Percentiles rank a stretch among this genome's conserved stretches.
Conservation (phyloP, 2,329 filamentous ascomycete genomes). For the Fusarium falciforme region DNA sequence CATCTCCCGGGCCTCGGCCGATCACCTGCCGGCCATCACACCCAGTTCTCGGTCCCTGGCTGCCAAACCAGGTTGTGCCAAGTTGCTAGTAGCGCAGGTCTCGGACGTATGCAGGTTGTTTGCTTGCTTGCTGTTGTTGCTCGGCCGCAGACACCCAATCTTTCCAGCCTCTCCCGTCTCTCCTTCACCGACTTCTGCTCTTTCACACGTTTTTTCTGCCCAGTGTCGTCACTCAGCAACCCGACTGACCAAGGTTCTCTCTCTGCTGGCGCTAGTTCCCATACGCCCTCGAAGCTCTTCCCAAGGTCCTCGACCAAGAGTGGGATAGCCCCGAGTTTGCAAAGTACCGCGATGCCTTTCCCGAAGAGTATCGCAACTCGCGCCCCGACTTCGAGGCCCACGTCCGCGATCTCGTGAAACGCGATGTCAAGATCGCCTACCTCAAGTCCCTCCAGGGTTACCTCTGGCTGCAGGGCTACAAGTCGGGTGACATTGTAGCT, state of each 20-base stretch:
- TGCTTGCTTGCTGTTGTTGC: not conserved
- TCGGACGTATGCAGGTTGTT: slow-evolving; percentile 33
- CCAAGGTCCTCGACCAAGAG: slow-evolving; percentile 70
- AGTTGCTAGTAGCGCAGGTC: slow-evolving; percentile 24
- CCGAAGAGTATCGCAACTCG: slow-evolving; percentile 69
- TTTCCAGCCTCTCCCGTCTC: slow-evolving; percentile 25
- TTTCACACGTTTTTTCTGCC: slow-evolving; percentile 10
- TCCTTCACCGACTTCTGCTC: slow-evolving; percentile 43
- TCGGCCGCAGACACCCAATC: slow-evolving; percentile 17
- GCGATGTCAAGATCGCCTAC: slow-evolving; percentile 80
- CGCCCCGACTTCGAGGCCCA: slow-evolving; percentile 72
- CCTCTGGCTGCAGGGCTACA: slow-evolving; percentile 81
- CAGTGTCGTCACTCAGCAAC: slow-evolving; percentile 21
- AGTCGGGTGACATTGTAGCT: slow-evolving; percentile 74
- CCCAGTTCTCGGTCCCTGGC: slow-evolving; percentile 19
- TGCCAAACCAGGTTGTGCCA: slow-evolving; percentile 34
- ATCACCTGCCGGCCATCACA: slow-evolving; percentile 24
- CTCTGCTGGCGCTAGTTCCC: slow-evolving; percentile 70
- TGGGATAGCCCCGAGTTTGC: slow-evolving; percentile 76
- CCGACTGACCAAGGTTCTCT: slow-evolving; percentile 26
- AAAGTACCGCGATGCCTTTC: slow-evolving; percentile 78
- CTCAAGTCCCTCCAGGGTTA: slow-evolving; percentile 84
- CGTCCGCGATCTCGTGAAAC: slow-evolving; percentile 75
- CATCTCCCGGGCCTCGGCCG: slow-evolving; percentile 28
- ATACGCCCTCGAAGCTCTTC: slow-evolving; percentile 76